Base-by-base conservation (phyloP, 2,329 filamentous ascomycete genomes). In the Xylariales sp. region DNA sequence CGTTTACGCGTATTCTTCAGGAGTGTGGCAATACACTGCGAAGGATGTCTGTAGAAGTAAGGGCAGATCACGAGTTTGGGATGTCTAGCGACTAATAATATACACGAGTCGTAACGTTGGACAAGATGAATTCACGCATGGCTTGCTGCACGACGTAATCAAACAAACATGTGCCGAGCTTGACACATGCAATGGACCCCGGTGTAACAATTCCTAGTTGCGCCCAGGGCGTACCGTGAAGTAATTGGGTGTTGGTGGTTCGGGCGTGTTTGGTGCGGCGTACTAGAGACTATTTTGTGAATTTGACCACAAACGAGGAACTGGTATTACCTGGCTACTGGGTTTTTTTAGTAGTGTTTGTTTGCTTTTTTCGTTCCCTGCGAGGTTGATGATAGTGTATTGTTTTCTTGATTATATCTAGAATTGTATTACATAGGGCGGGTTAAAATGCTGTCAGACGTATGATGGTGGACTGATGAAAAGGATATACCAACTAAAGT, bases 11-110 rank as follows among this genome's bases (percentile, higher is more conserved):
- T 32, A 32, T 39, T 6, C 46, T 18, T 39, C 9, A 18, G 16
- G 41, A 68, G 56, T 16, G 50, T 36, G 68, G 68, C 62, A 70
- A 70, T 57, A 70, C 34, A 65, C 65, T 68, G 68, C 68, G 68
- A 70, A 53, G 48, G 14, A 58, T 48, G 30, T 46, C 23, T 53
- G 41, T 23, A 41, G 9, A 46, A 41, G 28, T 23, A 39, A 39
- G 59, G 53, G 23, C 9, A 10, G 39, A 52, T 50, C 52, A 53
- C n/a, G 5, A 36, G 52, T 34, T 49, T 34, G 58, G 50, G 49
- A 50, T 18, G 32, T 6, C 30, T 43, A 39, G 57, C 39, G 16
- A 32, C 5, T 14, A 50, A 7, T 4, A 36, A 36, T 46, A 5
- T 30, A 18, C 54, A 53, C 34, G 16, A 36, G 32, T 6, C 56